Evolutionary conservation across 192 early-diverging fungal genomes (phyloP).

Genomic region (Oehlia diaphana): DNA sequence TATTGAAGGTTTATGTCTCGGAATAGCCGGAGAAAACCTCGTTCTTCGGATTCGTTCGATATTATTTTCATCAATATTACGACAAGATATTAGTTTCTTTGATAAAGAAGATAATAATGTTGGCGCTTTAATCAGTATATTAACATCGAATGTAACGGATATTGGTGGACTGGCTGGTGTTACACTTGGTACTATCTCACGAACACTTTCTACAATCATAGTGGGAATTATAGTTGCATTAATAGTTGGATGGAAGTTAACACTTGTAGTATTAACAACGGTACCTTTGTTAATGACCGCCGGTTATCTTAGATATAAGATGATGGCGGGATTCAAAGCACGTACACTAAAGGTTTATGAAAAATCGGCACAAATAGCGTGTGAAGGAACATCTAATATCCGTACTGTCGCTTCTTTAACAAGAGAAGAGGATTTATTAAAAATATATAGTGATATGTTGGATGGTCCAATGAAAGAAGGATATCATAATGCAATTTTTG

Average conservation of each 20-base stretch:
- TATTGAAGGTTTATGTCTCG: too few relatives aligned
- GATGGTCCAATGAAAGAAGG: slow-evolving; percentile 43
- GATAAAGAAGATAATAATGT: too few relatives aligned
- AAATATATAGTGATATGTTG: slow-evolving; percentile 40
- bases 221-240: slow-evolving; percentile 46
- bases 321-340: slow-evolving; percentile 44
- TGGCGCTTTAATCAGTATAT: too few relatives aligned
- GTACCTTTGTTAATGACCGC: slow-evolving; percentile 69
- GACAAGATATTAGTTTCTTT: too few relatives aligned
- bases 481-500: slow-evolving; percentile 34
- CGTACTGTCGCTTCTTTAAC: slow-evolving; percentile 70
- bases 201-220: too few relatives aligned
- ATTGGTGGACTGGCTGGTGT: too few relatives aligned
- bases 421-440: slow-evolving; percentile 46
- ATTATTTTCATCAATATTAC: too few relatives aligned
- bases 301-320: slow-evolving; percentile 57
- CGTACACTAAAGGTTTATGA: slow-evolving; percentile 65
- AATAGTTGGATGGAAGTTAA: slow-evolving; percentile 55
- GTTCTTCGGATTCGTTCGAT: too few relatives aligned
- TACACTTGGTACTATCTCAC: too few relatives aligned
- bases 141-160: too few relatives aligned
- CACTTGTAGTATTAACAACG: slow-evolving; percentile 59
- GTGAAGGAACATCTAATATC: slow-evolving; percentile 75
- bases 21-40: too few relatives aligned
- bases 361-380: slow-evolving; percentile 61